A percentile compares a stretch with the other conserved stretches of the same genome.
Conservation (phyloP, 257 asterid species). For the Oldenlandia corymbosa region DNA sequence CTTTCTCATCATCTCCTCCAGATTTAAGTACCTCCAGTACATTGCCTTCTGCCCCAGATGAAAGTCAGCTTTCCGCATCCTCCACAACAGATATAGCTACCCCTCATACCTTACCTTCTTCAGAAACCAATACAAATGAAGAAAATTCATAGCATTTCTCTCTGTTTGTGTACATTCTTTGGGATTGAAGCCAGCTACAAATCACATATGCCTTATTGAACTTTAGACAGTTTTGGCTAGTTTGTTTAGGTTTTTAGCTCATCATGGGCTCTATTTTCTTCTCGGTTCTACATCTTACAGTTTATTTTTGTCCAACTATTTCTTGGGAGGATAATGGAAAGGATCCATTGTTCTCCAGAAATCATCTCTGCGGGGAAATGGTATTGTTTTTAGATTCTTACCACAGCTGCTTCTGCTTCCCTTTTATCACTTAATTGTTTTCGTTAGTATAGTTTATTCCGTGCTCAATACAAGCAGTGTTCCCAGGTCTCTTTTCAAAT, state of each 20-base stretch:
- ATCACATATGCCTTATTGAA: neutral
- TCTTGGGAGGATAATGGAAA: neutral
- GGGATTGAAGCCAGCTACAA: neutral
- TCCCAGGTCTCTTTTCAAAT: too few species aligned
- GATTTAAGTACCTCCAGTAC: conserved; percentile 18
- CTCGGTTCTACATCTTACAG: neutral
- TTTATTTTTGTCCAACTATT: neutral
- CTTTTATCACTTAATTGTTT: too few species aligned
- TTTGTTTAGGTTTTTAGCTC: too few species aligned
- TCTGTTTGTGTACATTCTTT: conserved; percentile 1
- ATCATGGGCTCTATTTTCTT: too few species aligned
- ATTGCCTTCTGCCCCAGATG: neutral
- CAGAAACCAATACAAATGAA: neutral
- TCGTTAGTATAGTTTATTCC: too few species aligned
- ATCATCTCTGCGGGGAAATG: too few species aligned
- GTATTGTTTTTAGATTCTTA: too few species aligned
- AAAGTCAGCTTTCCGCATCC: conserved; percentile 46
- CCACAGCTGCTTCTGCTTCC: too few species aligned
- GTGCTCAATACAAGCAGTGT: too few species aligned
- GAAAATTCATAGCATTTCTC: conserved; percentile 3
- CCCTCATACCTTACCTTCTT: neutral
- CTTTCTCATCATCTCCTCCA: conserved; percentile 40
- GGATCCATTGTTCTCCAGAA: neutral
- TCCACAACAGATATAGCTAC: conserved; percentile 28
- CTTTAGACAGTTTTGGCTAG: neutral